Conservation (phyloP, 192 early-diverging fungal species). For the Podila epigama region DNA sequence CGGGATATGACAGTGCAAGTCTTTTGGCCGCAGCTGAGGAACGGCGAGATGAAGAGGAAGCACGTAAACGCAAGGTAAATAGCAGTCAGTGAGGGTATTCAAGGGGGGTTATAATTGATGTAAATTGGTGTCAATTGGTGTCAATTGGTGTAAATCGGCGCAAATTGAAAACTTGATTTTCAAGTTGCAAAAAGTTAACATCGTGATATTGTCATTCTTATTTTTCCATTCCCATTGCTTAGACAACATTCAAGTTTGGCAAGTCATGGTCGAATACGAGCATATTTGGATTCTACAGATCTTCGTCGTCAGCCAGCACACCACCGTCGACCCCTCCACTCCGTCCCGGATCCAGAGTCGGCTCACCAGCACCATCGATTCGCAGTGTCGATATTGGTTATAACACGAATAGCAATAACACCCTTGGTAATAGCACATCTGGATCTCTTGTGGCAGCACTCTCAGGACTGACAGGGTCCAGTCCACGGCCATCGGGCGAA, state of each 20-base stretch:
- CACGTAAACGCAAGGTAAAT: slow-evolving; percentile 40
- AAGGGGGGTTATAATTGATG: no score
- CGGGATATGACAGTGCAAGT: slow-evolving; percentile 31
- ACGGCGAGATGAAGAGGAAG: slow-evolving; percentile 29
- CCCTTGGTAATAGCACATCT: neutral
- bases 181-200: no score
- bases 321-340: slow-evolving; percentile 41
- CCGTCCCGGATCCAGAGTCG: slow-evolving; percentile 22
- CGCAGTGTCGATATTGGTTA: slow-evolving; percentile 30
- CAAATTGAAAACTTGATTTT: no score
- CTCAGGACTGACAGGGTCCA: slow-evolving; percentile 12
- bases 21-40: slow-evolving; percentile 1
- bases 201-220: no score
- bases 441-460: neutral
- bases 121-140: no score
- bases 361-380: slow-evolving; percentile 41
- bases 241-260: slow-evolving; percentile 46
- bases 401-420: neutral
- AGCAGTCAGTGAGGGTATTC: neutral
- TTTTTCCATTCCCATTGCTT: no score
- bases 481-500: slow-evolving; percentile 33
- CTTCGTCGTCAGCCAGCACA: slow-evolving; percentile 15
- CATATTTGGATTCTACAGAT: slow-evolving; percentile 44
- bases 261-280: slow-evolving; percentile 47
- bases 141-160: no score